These are phyloP conservation scores for Ganoderma sp. DNA, from an alignment of 1,284 basidiomycete genomes.

Conservation along the genomic window DNA sequence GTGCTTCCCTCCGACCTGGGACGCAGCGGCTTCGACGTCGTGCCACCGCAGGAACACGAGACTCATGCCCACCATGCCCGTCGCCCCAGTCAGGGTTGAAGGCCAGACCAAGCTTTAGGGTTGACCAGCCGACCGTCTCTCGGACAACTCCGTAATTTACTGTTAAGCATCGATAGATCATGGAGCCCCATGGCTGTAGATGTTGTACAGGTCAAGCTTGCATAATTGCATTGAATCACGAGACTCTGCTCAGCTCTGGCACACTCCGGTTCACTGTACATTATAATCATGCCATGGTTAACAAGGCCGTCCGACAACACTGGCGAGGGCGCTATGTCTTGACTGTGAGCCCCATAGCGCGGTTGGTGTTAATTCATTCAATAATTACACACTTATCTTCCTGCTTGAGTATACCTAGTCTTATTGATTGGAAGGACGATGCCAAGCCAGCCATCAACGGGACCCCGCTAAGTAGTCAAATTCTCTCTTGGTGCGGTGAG, in stretches of 20 bases:
- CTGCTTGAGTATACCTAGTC: not conserved
- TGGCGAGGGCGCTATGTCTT: no score
- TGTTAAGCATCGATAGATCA: not conserved
- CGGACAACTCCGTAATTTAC: not conserved
- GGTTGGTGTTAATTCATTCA: no score
- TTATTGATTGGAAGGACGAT: not conserved
- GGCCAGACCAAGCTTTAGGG: not conserved
- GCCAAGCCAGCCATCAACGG: not conserved
- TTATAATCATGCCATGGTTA: not conserved
- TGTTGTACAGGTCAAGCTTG: not conserved
- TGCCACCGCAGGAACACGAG: constrained; percentile 49
- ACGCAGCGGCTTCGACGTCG: constrained; percentile 72
- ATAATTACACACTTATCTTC: not conserved
- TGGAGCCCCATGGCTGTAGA: not conserved
- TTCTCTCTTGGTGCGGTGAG: not conserved
- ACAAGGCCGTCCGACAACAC: not conserved
- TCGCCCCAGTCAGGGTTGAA: constrained; percentile 2
- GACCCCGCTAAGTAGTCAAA: not conserved
- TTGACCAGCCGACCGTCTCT: not conserved
- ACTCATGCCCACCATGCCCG: constrained; percentile 16
- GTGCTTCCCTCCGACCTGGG: constrained; percentile 75
- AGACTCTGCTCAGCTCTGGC: not conserved
- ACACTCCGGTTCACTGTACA: not conserved
- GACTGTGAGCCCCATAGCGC: no score
- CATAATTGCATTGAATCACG: not conserved